Conservation (phyloP, 1,139 yeast species). For the Suhomyces coccinellae region DNA sequence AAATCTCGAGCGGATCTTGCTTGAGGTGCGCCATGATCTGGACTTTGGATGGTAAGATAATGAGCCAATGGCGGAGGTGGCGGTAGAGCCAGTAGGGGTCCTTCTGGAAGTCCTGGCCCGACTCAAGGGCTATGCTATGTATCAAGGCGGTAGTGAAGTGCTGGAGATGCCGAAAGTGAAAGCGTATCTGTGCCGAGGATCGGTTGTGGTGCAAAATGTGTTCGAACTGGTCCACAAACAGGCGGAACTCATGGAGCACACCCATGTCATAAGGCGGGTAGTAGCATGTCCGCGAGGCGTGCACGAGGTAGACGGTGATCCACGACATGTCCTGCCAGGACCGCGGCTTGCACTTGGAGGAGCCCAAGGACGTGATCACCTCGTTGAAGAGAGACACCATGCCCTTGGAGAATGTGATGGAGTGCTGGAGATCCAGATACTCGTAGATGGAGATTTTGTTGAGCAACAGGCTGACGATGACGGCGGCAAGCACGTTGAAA, state of each 20-base stretch:
- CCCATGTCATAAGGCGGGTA: slow-evolving; percentile 26
- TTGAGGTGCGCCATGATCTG: slow-evolving; percentile 16
- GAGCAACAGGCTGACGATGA: slow-evolving; percentile 26
- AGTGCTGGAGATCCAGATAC: slow-evolving; percentile 20
- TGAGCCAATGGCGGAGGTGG: slow-evolving; percentile 28
- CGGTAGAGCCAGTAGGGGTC: slow-evolving; percentile 19
- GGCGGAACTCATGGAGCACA: slow-evolving; percentile 22
- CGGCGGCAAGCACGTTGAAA: slow-evolving; percentile 23
- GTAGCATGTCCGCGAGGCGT: slow-evolving; percentile 24
- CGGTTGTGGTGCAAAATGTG: not conserved
- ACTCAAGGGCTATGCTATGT: slow-evolving; percentile 5
- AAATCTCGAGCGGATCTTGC: slow-evolving; percentile 20
- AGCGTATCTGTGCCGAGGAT: slow-evolving; percentile 11
- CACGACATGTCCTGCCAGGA: slow-evolving; percentile 18
- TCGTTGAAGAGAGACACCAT: slow-evolving; percentile 25
- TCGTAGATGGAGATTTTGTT: slow-evolving; percentile 30
- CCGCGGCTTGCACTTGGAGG: not conserved
- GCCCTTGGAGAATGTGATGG: slow-evolving; percentile 29
- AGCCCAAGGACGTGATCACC: slow-evolving; percentile 12
- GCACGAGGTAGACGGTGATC: slow-evolving; percentile 22
- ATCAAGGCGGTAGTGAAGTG: slow-evolving; percentile 11
- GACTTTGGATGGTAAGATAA: slow-evolving; percentile 26
- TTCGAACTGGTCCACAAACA: slow-evolving; percentile 16
- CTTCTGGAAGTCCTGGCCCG: slow-evolving; percentile 8
- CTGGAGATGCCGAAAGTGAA: slow-evolving; percentile 17